These are phyloP conservation scores for Ceratobasidium sp. DNA, from an alignment of 1,284 basidiomycete genomes.

Conservation along the genomic window DNA sequence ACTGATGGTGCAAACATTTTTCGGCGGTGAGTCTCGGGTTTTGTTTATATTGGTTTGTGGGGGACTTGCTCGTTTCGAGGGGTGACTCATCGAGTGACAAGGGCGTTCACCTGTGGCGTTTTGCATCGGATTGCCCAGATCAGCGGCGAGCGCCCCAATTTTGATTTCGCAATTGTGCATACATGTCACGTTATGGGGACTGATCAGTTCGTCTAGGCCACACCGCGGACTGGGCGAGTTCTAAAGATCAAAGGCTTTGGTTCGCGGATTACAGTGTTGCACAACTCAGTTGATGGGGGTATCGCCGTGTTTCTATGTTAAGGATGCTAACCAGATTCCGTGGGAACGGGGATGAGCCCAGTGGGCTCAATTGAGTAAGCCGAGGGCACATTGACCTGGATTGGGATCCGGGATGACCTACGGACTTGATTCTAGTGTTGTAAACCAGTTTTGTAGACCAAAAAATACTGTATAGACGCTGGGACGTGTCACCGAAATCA, in stretches of 20 bases:
- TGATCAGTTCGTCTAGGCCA: conserved; percentile 1
- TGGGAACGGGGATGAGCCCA: conserved; percentile 20
- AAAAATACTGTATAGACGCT: background rate
- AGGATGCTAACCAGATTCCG: conserved; percentile 20
- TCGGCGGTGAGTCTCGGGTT: conserved; percentile 24
- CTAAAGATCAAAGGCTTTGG: conserved; percentile 24
- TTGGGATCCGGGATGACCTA: background rate
- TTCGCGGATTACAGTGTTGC: conserved; percentile 30
- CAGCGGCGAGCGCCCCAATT: background rate
- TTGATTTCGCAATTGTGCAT: background rate
- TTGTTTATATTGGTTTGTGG: conserved; percentile 3
- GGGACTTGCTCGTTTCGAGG: conserved; percentile 7
- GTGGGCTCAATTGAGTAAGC: conserved; percentile 19
- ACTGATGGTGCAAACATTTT: conserved; percentile 25
- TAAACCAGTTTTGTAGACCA: conserved; percentile 1
- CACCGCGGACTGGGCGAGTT: conserved; percentile 14
- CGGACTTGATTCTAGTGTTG: no score
- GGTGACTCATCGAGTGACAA: conserved; percentile 9
- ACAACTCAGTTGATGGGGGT: conserved; percentile 27
- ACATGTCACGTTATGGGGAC: background rate
- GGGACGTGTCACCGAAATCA: background rate
- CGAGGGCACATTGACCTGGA: background rate
- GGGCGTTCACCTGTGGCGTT: background rate
- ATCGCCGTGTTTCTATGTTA: background rate
- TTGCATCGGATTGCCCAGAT: background rate